phyloP scores from a whole-genome alignment of 805 yeast species.

The Starmera amethionina region DNA sequence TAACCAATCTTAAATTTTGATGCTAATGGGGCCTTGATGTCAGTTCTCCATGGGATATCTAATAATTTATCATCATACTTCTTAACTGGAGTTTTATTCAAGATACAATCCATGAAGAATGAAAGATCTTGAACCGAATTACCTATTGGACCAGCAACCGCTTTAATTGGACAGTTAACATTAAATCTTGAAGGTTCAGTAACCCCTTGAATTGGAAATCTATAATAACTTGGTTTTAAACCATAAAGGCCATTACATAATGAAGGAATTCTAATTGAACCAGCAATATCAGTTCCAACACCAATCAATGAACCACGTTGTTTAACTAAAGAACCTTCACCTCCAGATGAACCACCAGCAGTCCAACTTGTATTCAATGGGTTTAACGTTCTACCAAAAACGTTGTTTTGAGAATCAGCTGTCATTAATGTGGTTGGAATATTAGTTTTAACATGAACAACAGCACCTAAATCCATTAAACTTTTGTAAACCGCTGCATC shows the following conservation, averaged over 20 bases:
- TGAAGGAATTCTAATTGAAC: constrained; percentile 50
- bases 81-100: constrained; percentile 50
- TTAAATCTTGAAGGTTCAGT: constrained; percentile 5
- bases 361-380: constrained; percentile 38
- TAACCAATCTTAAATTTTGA: too few relatives aligned
- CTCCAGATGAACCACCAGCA: constrained; percentile 52
- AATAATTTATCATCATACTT: constrained; percentile 24
- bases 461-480: constrained; percentile 20
- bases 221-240: constrained; percentile 33
- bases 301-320: constrained; percentile 43
- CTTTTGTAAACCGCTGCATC: constrained; percentile 20
- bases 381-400: constrained; percentile 41
- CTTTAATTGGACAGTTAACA: constrained; percentile 33
- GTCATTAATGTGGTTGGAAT: constrained; percentile 54
- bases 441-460: constrained; percentile 44
- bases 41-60: constrained; percentile 12
- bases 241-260: constrained; percentile 44
- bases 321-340: constrained; percentile 46
- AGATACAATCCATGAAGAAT: constrained; percentile 45
- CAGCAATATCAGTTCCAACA: constrained; percentile 54
- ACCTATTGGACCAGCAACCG: constrained; percentile 60
- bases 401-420: constrained; percentile 40
- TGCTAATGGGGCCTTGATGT: too few relatives aligned
- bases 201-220: constrained; percentile 27
- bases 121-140: constrained; percentile 53